Evolutionary conservation across 2,329 filamentous ascomycete species (phyloP), one percentile per base, ranked within the genome.

Genomic region (Beauveria varroae): DNA sequence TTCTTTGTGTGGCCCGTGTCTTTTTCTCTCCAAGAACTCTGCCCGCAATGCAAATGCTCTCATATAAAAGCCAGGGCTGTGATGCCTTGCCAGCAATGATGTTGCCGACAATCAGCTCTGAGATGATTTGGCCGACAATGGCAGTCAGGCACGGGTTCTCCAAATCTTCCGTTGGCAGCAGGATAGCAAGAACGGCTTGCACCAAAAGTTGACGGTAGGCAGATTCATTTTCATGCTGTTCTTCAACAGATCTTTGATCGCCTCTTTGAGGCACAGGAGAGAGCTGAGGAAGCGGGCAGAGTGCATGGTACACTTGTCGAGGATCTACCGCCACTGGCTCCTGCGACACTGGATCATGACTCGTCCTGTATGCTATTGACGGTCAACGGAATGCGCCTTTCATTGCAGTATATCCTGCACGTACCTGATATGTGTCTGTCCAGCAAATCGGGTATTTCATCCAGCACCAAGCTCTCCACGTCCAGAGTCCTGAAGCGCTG

Each of bases 141-240:
- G 90, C 83, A 61, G 90, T 88, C 68, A 98, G 79, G 72, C 91
- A 96, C 59, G 85, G 85, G 72, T 96, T 98, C 69, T 93, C 86
- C 44, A 98, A 79, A 72, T 98, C 93, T 69, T 98, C 93, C 18
- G 92, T 95, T 10, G 95, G 95, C 22, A 99, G 81, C 18, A 99
- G 82, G 57, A 96, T 81, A 26, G 91, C 88, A 64, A 99, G 78
- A 43, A 92, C 81, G 34, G 88, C 90, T 70, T 93, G 87, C 18
- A 93, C 88, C n/a, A 98, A 80, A 61, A 98, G 79, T 70, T 96
- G 91, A 67, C 93, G 89, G 79, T 97, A 98, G 51, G 85, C 81
- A 28, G 82, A 81, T 76, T 98, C 95, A 69, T 92, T 93, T 64
- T 88, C 83, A 62, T 79, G 78, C 76, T 96, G 92, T 61, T 84